Conservation (phyloP, 495 filamentous ascomycete species). For the Aspergillus funiculosus region DNA sequence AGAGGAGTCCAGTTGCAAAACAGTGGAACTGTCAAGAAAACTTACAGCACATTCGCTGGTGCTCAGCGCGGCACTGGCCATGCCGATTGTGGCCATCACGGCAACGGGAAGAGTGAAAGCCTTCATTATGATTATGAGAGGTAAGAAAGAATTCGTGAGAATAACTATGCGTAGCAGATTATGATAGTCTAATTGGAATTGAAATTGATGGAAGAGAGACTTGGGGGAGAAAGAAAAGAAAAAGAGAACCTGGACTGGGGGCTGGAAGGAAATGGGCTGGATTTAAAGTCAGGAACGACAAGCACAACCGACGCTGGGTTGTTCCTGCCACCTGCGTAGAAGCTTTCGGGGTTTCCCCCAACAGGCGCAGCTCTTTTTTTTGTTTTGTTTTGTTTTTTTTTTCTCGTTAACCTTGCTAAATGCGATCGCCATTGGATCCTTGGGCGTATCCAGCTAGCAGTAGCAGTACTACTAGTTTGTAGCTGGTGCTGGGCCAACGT, state of each 20-base stretch:
- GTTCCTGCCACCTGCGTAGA: constrained; percentile 4
- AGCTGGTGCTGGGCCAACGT: constrained; percentile 10
- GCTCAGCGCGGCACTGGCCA: constrained; percentile 28
- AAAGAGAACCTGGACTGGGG: neutral
- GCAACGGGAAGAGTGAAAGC: constrained; percentile 32
- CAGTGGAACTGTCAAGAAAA: neutral
- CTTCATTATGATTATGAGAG: constrained; percentile 35
- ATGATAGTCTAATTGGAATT: neutral
- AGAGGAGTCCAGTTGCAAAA: neutral
- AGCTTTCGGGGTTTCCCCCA: constrained; percentile 13
- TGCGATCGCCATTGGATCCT: constrained; percentile 10
- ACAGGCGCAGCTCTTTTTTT: neutral
- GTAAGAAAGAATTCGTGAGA: constrained; percentile 1
- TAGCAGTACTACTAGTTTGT: too few relatives aligned
- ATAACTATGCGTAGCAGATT: too few relatives aligned
- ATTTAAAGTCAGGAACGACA: constrained; percentile 15
- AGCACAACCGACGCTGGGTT: constrained; percentile 4
- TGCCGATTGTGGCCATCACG: constrained; percentile 31
- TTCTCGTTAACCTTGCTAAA: neutral
- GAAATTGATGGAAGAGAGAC: neutral
- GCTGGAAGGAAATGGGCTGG: constrained; percentile 6
- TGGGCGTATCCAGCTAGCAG: too few relatives aligned
- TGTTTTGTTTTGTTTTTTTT: constrained; percentile 3
- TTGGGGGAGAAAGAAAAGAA: constrained; percentile 7
- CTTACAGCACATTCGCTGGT: constrained; percentile 37